phyloP scores from a whole-genome alignment of 2,329 filamentous ascomycete species.

The Didymella glomerata region DNA sequence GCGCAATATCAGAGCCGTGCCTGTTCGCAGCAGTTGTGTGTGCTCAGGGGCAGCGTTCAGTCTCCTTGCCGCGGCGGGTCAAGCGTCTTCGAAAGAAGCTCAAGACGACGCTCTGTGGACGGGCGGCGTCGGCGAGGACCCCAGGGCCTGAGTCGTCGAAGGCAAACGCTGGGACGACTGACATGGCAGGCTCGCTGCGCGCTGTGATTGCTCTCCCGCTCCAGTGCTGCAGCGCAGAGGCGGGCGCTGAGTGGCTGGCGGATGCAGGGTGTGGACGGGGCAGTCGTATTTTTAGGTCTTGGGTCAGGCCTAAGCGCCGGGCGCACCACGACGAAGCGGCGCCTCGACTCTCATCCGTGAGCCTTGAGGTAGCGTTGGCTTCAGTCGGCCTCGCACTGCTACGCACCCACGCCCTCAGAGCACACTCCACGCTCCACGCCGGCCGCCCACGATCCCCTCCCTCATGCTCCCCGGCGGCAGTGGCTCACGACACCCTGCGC shows the following conservation, averaged over 20 bases:
- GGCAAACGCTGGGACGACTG: slow-evolving; percentile 2
- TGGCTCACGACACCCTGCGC: slow-evolving; percentile 10
- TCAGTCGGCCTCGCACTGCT: slow-evolving; percentile 1
- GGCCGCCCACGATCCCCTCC: slow-evolving; percentile 13
- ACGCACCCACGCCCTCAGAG: background rate
- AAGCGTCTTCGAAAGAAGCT: background rate
- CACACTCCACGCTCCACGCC: slow-evolving; percentile 8
- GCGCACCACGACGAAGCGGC: slow-evolving; percentile 5
- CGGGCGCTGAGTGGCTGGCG: slow-evolving; percentile 9
- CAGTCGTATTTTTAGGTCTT: background rate
- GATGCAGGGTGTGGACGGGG: slow-evolving; percentile 4
- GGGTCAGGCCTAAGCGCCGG: slow-evolving; percentile 2
- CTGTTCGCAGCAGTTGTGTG: slow-evolving; percentile 25
- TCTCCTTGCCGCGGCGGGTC: too few species aligned
- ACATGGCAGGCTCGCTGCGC: background rate
- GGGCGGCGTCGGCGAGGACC: background rate
- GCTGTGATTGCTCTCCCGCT: slow-evolving; percentile 11
- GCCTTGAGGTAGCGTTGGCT: slow-evolving; percentile 5
- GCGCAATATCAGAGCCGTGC: slow-evolving; percentile 10
- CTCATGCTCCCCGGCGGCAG: slow-evolving; percentile 15
- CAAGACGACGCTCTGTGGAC: background rate
- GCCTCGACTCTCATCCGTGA: background rate
- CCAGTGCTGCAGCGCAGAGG: background rate
- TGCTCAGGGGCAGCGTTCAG: slow-evolving; percentile 25
- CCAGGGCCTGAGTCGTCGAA: background rate